phyloP scores from a whole-genome alignment of 768 basidiomycete genomes.

The Leucosporidium creatinivorum region DNA sequence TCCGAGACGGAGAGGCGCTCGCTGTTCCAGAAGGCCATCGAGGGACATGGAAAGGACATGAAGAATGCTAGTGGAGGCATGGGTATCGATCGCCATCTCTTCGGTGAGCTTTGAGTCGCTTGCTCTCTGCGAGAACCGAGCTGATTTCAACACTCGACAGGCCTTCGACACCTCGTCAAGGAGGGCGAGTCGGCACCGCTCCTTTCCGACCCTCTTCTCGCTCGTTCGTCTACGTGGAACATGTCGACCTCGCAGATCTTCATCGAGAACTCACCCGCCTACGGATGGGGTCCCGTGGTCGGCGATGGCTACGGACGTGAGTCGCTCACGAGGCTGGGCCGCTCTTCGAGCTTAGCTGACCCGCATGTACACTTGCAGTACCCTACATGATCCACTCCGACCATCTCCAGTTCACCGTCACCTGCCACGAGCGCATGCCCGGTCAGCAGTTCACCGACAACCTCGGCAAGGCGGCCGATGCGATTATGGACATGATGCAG shows the following conservation, averaged over 20 bases:
- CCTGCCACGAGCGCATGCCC: constrained; percentile 13
- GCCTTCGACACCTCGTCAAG: constrained; percentile 52
- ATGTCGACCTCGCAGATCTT: constrained; percentile 78
- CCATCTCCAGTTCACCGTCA: constrained; percentile 34
- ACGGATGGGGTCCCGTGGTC: constrained; percentile 83
- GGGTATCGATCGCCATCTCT: constrained; percentile 89
- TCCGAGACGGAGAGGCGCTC: constrained; percentile 52
- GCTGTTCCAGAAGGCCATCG: constrained; percentile 65
- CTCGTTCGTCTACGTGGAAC: constrained; percentile 77
- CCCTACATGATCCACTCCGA: constrained; percentile 63
- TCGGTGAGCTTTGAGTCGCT: constrained; percentile 49
- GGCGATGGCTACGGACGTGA: constrained; percentile 77
- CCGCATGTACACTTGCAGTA: not conserved
- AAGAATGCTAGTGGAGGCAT: constrained; percentile 82
- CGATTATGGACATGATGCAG: constrained; percentile 34
- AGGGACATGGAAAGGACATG: constrained; percentile 73
- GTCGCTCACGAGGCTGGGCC: too few relatives aligned
- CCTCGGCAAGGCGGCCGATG: constrained; percentile 32
- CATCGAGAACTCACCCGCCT: constrained; percentile 17
- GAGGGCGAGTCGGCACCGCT: constrained; percentile 54
- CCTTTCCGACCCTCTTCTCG: constrained; percentile 45
- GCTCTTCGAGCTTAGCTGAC: too few relatives aligned
- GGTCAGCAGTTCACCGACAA: constrained; percentile 23
- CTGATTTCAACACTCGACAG: not conserved
- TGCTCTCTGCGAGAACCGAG: constrained; percentile 48